Evolutionary conservation across 306 rosid species (phyloP).

Genomic region (Pyrus betulifolia): DNA sequence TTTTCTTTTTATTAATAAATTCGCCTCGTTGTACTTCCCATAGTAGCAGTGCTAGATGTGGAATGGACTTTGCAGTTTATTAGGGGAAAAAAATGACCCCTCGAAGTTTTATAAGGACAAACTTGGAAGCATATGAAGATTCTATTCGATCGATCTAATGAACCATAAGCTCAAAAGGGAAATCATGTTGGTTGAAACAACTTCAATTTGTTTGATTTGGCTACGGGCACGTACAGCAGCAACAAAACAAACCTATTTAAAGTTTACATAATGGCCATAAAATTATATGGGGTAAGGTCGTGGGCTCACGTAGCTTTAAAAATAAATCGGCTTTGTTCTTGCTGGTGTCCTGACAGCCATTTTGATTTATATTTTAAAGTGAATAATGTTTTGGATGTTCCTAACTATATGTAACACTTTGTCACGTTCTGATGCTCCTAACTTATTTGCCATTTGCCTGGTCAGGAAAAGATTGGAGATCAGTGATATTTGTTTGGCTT

Average conservation of each 20-base stretch:
- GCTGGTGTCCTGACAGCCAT: background rate
- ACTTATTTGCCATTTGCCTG: background rate
- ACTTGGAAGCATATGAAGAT: background rate
- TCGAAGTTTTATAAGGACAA: background rate
- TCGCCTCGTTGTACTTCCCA: too few relatives aligned
- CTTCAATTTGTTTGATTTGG: background rate
- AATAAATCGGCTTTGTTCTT: background rate
- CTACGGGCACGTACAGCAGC: background rate
- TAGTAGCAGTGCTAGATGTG: too few relatives aligned
- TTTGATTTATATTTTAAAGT: too few relatives aligned
- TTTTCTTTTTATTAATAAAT: too few relatives aligned
- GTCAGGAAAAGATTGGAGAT: background rate
- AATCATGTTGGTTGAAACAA: background rate
- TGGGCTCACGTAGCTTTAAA: slow-evolving; percentile 7
- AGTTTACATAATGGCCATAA: background rate
- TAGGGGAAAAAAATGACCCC: background rate
- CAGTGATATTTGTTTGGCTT: background rate
- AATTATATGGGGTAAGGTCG: background rate
- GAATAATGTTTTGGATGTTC: background rate
- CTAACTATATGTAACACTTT: background rate
- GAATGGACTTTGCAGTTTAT: too few relatives aligned
- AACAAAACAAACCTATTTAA: background rate
- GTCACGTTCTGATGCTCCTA: background rate
- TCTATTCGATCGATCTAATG: background rate
- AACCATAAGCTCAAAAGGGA: background rate